These are phyloP conservation scores for Kalaharituber pfeilii DNA, from an alignment of 2,329 filamentous ascomycete genomes.

Conservation along the genomic window DNA sequence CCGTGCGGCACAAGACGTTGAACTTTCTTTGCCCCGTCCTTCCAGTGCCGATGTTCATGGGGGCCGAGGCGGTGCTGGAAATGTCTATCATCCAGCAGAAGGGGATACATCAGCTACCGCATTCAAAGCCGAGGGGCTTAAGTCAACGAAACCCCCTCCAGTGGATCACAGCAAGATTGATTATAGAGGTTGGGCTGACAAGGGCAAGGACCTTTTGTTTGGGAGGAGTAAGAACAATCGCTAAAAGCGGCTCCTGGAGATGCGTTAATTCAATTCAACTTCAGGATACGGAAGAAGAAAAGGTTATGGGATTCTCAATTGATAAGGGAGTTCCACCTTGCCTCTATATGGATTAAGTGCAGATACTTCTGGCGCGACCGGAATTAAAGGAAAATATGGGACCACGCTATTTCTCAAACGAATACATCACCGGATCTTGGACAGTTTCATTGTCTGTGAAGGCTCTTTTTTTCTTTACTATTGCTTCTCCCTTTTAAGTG, in stretches of 20 bases:
- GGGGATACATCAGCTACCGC: constrained; percentile 30
- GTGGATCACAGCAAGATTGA: constrained; percentile 20
- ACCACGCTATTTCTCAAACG: no score
- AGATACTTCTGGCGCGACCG: no score
- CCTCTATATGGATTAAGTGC: no score
- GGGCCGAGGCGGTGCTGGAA: constrained; percentile 60
- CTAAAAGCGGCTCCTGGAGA: constrained; percentile 13
- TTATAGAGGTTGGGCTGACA: constrained; percentile 32
- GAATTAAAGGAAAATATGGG: no score
- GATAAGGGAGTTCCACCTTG: no score
- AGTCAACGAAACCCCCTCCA: constrained; percentile 17
- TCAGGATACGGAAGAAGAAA: background rate
- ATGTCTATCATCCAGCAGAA: constrained; percentile 39
- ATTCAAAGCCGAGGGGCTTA: constrained; percentile 24
- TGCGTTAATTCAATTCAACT: background rate
- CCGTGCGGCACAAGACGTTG: constrained; percentile 67
- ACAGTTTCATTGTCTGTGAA: no score
- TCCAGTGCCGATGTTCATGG: constrained; percentile 46
- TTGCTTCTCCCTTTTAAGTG: no score
- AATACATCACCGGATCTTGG: no score
- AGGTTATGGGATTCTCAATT: background rate
- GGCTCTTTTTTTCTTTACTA: no score
- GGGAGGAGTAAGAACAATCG: constrained; percentile 26
- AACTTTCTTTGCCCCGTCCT: constrained; percentile 39
- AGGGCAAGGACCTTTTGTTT: constrained; percentile 36